These are phyloP conservation scores for Rhododendron henanense DNA, from an alignment of 148 eudicot species.

Conservation along the genomic window DNA sequence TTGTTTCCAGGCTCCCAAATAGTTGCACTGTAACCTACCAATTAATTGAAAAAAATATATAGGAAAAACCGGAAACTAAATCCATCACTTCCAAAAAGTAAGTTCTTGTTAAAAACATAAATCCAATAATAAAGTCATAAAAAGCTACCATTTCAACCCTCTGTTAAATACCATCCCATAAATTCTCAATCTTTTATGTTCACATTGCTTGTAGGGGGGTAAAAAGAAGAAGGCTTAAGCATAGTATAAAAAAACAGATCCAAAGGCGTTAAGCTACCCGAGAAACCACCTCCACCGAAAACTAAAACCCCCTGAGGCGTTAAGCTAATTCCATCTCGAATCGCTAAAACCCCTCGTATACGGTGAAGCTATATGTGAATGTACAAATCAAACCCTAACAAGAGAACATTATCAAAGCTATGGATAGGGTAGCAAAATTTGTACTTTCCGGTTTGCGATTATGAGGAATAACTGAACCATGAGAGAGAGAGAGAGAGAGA, in stretches of 20 bases:
- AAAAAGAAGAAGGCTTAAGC: not conserved
- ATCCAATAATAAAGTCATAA: not conserved
- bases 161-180: not conserved
- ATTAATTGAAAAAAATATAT: not conserved
- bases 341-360: not conserved
- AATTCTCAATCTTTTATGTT: not conserved
- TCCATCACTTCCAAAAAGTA: not conserved
- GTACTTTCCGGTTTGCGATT: not conserved
- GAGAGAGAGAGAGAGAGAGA: not conserved
- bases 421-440: not conserved
- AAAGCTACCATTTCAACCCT: not conserved
- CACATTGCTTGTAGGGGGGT: not conserved
- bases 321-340: not conserved
- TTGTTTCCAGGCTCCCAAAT: too few species aligned
- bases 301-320: not conserved
- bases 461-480: not conserved
- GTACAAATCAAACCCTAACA: not conserved
- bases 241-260: not conserved
- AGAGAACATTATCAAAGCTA: not conserved
- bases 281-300: not conserved
- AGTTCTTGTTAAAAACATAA: too few species aligned
- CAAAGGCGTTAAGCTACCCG: not conserved
- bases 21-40: not conserved
- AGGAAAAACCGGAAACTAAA: not conserved
- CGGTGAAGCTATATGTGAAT: too few species aligned